Conservation (phyloP, 1,284 basidiomycete species). For the Microstroma glucosiphilum region DNA sequence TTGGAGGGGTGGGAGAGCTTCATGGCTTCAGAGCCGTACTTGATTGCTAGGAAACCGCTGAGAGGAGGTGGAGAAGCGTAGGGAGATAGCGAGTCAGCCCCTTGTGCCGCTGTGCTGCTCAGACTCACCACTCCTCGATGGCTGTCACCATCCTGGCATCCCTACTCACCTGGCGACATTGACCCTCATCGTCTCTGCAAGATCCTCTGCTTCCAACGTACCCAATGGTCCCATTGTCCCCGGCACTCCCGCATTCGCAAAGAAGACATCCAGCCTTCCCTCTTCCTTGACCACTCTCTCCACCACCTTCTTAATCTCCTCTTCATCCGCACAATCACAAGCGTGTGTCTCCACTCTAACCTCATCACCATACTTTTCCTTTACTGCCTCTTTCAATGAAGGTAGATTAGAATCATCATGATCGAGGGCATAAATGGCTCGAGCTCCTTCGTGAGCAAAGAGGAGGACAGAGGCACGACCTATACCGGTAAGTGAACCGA, state of each 20-base stretch:
- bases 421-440: slow-evolving; percentile 77
- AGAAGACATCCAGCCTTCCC: slow-evolving; percentile 83
- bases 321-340: slow-evolving; percentile 76
- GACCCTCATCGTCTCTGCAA: slow-evolving; percentile 70
- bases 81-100: no score
- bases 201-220: slow-evolving; percentile 62
- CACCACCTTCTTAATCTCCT: slow-evolving; percentile 65
- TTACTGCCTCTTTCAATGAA: slow-evolving; percentile 64
- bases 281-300: slow-evolving; percentile 69
- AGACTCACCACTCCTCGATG: background rate
- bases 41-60: slow-evolving; percentile 84
- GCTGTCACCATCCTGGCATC: background rate
- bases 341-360: slow-evolving; percentile 59
- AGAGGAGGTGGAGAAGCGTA: no score
- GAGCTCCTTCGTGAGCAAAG: slow-evolving; percentile 54
- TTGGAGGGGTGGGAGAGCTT: slow-evolving; percentile 59
- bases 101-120: background rate
- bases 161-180: slow-evolving; percentile 69
- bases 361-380: slow-evolving; percentile 56
- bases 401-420: slow-evolving; percentile 66
- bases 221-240: slow-evolving; percentile 56
- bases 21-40: slow-evolving; percentile 78
- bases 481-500: slow-evolving; percentile 39
- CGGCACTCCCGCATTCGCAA: slow-evolving; percentile 63
- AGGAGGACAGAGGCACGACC: slow-evolving; percentile 31